Percentiles rank a stretch among this genome's conserved stretches.
These are phyloP conservation scores for Haplosporangium sp. DNA, from an alignment of 371 early-diverging fungal genomes.

Conservation along the genomic window DNA sequence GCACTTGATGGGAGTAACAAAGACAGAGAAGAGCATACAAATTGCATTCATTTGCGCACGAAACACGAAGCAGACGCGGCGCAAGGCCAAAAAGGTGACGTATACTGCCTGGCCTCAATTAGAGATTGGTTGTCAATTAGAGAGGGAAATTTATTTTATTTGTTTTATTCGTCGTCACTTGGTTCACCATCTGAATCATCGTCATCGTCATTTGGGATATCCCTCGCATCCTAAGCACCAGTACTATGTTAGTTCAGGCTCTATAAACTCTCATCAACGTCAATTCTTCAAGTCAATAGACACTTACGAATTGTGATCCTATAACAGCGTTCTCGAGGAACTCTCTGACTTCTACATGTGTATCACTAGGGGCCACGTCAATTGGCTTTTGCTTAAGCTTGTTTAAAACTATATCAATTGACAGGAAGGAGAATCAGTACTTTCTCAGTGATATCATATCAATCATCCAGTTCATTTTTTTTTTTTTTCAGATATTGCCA, in stretches of 20 bases:
- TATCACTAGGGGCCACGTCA: slow-evolving; percentile 43
- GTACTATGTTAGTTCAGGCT: neutral
- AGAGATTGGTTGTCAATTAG: neutral
- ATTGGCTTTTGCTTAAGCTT: slow-evolving; percentile 28
- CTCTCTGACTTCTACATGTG: slow-evolving; percentile 27
- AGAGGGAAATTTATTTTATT: slow-evolving; percentile 4
- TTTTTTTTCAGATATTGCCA: neutral
- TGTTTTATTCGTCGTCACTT: slow-evolving; percentile 32
- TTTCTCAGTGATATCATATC: neutral
- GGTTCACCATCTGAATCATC: slow-evolving; percentile 30
- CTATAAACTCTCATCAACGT: neutral
- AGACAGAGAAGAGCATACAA: slow-evolving; percentile 3
- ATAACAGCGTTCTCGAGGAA: slow-evolving; percentile 17
- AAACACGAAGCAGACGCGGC: slow-evolving; percentile 27
- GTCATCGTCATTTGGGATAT: slow-evolving; percentile 28
- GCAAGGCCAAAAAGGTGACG: slow-evolving; percentile 12
- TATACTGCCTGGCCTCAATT: neutral
- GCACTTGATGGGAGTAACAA: neutral
- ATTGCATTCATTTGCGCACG: neutral
- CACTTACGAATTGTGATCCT: slow-evolving; percentile 25
- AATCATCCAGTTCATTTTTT: neutral
- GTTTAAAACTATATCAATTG: slow-evolving; percentile 23
- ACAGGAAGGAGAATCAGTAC: neutral
- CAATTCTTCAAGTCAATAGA: neutral
- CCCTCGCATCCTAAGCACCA: slow-evolving; percentile 24